phyloP scores from a whole-genome alignment of 2,329 filamentous ascomycete genomes.

The Diaporthe eres region DNA sequence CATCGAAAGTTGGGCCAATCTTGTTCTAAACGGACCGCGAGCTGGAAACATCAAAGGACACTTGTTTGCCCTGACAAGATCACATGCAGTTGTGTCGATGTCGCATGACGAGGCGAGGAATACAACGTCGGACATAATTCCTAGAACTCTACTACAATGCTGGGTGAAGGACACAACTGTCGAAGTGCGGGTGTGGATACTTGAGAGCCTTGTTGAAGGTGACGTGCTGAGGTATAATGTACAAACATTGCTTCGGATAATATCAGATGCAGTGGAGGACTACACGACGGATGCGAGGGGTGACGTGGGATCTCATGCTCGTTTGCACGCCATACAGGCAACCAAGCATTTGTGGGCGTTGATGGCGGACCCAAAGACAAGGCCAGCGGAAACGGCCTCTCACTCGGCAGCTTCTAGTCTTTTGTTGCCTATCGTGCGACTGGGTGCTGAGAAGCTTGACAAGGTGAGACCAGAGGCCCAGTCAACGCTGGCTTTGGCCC shows the following conservation, averaged over 20 bases:
- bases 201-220: constrained; percentile 67
- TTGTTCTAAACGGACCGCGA: constrained; percentile 53
- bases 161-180: constrained; percentile 66
- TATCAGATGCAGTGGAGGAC: constrained; percentile 80
- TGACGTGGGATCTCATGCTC: constrained; percentile 89
- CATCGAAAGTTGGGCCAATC: constrained; percentile 62
- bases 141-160: constrained; percentile 62
- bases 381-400: not conserved
- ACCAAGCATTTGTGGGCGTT: constrained; percentile 73
- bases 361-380: constrained; percentile 44
- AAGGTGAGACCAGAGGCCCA: constrained; percentile 81
- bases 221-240: constrained; percentile 59
- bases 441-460: constrained; percentile 92
- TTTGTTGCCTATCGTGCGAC: constrained; percentile 70
- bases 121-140: constrained; percentile 49
- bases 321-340: constrained; percentile 84
- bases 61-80: constrained; percentile 67
- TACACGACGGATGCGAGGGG: constrained; percentile 92
- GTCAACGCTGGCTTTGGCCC: constrained; percentile 61
- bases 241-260: constrained; percentile 58
- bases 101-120: constrained; percentile 46
- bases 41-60: constrained; percentile 62
- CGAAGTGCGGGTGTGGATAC: constrained; percentile 68
- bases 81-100: constrained; percentile 57
- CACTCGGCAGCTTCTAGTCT: constrained; percentile 54